Evolutionary conservation across 2,329 filamentous ascomycete genomes (phyloP), one percentile per base, ranked within the genome.

Genomic region (Trematosphaeria pertusa): DNA sequence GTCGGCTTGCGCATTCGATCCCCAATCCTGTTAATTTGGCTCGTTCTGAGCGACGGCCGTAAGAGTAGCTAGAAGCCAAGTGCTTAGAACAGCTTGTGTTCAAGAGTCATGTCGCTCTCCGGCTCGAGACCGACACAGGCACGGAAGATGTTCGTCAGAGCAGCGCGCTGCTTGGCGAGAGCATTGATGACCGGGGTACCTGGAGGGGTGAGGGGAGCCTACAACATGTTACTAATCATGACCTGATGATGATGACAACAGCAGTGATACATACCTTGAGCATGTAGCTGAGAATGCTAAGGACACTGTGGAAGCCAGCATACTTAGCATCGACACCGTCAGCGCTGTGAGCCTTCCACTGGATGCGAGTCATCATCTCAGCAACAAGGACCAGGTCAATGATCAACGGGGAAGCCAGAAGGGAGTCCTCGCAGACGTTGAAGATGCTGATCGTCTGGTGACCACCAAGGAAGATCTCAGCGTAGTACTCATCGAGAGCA

Each of bases 261-360:
- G 4, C 21, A 20, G 15, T 9, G 22, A 21, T 28, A 46, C 67
- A 44, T 72, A 79, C 78, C 80, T 88, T 88, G 69, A 99, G 88
- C 94, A 99, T 99, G 82, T 97, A 99, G 83, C 91, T 96, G 64
- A 99, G 86, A 55, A 99, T 86, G 78, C 91, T 96, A 52, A 99
- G 86, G 32, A 99, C 94, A 72, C 88, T 93, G 81, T 99, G 94
- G 85, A 99, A 97, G 70, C 87, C 87, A 81, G 89, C 90, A 82
- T 87, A 99, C 42, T 91, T 88, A 53, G 80, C 80, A 45, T 78
- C 81, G 57, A 69, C 72, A 50, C 68, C 78, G 43, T 77, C 82
- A 52, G 78, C 79, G 52, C 70, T 78, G 34, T 66, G 59, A 31
- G 78, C 77, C 78, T 88, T 91, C 93, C 94, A 99, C 78, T 90